phyloP scores from a whole-genome alignment of 108 stramenopile genomes.

The Bacterosira constricta region DNA sequence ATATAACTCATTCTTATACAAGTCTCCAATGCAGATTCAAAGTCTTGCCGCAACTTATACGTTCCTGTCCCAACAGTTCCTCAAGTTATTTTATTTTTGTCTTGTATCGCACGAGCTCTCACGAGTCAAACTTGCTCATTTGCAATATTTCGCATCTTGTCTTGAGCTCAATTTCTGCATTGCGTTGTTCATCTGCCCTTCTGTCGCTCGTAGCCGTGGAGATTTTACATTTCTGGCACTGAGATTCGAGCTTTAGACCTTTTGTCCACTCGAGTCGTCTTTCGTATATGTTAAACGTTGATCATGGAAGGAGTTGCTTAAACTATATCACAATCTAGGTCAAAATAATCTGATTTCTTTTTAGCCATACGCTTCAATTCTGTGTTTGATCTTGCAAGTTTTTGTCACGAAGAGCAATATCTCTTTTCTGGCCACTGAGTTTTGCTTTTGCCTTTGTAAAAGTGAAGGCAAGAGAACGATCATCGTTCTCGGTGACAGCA shows the following conservation, averaged over 20 bases:
- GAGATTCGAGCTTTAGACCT: constrained; percentile 24
- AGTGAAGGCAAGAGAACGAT: constrained; percentile 26
- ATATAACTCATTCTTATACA: constrained; percentile 26
- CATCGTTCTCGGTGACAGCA: constrained; percentile 10
- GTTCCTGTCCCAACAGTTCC: constrained; percentile 22
- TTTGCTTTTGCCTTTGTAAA: constrained; percentile 21
- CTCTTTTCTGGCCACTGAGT: constrained; percentile 5
- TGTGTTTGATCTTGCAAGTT: constrained; percentile 1
- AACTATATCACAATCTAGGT: constrained; percentile 24
- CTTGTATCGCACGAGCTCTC: constrained; percentile 17
- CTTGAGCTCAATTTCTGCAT: constrained; percentile 22
- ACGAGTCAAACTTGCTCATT: constrained; percentile 12
- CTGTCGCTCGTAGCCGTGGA: constrained; percentile 34
- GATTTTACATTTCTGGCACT: constrained; percentile 7
- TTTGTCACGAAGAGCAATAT: constrained; percentile 13
- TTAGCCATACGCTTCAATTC: constrained; percentile 11
- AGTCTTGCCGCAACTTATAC: background rate
- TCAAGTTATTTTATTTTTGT: constrained; percentile 33
- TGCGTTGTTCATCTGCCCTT: constrained; percentile 30
- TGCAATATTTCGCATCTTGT: constrained; percentile 8
- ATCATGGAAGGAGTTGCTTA: constrained; percentile 25
- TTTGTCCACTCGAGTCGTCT: constrained; percentile 28
- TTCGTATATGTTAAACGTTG: constrained; percentile 33
- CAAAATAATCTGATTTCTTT: constrained; percentile 6
- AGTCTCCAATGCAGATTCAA: constrained; percentile 12